Evolutionary conservation across 1,284 basidiomycete genomes (phyloP), one percentile per base, ranked within the genome.

Genomic region (Coriolopsis trogii): DNA sequence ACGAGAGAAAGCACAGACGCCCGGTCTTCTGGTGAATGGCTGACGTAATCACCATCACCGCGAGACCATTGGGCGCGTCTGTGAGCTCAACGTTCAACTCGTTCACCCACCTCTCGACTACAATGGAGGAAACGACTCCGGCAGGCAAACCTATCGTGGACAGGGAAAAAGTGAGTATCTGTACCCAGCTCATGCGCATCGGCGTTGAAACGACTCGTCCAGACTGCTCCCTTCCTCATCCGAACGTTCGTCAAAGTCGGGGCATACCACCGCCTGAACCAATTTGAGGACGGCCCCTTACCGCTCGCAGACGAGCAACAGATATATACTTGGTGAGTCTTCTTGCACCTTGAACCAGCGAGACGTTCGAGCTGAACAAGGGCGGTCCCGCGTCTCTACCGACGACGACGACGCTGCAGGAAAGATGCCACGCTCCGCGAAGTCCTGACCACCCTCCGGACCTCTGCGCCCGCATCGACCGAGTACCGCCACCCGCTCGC

Each of bases 231-330:
- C 6, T 91, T 91, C 67, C 79, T 91, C 51, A 81, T 91, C 28
- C 78, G 89, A 48, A 77, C 88, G n/a, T 91, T 91, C 68, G 77
- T 91, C 51, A 90, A 90, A 78, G 80, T 89, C 33, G 87, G 87
- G 12, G 72, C 79, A 26, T 90, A 89, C 66, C 89, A 91, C 64
- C 77, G 84, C 40, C 69, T 88, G 30, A 70, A 73, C 2, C 72
- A 88, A 51, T 91, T 91, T 59, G 87, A 91, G 63, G 87, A 90
- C 55, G 84, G 85, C 0, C 78, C 79, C 3, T 72, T 87, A 5
- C 89, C 89, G 7, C 84, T 82, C 2, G 81, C 82, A 4, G 89
- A 91, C 56, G 89, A 91, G 63, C 85, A 89, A 45, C 87, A 89
- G 61, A 71, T 90, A 36, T 90, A 83, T 61, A 87, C 85, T 12